A percentile compares a stretch with the other conserved stretches of the same genome.
These are phyloP conservation scores for Candida mattraensis DNA, from an alignment of 805 yeast genomes.

Conservation along the genomic window DNA sequence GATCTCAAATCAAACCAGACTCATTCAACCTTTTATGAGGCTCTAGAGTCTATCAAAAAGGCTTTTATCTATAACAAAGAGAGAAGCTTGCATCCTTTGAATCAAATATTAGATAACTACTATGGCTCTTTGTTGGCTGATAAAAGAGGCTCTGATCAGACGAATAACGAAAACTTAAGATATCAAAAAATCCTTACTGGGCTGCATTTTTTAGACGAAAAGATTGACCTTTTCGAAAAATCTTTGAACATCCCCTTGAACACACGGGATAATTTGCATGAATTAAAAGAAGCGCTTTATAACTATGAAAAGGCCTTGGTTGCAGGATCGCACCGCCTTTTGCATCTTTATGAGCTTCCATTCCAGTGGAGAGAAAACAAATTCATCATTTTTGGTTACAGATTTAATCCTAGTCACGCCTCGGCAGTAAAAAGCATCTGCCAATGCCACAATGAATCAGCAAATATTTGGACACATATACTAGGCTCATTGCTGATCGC, in stretches of 20 bases:
- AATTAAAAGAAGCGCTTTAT: conserved; percentile 38
- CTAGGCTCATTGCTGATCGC: conserved; percentile 61
- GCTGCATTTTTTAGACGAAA: conserved; percentile 40
- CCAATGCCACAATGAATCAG: conserved; percentile 78
- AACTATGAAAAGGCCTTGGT: conserved; percentile 47
- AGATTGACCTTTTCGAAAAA: conserved; percentile 39
- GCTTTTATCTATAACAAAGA: conserved; percentile 25
- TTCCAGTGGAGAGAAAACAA: conserved; percentile 92
- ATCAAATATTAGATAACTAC: conserved; percentile 31
- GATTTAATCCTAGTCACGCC: conserved; percentile 67
- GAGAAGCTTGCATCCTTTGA: conserved; percentile 28
- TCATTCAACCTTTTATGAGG: conserved; percentile 25
- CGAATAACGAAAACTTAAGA: conserved; percentile 15
- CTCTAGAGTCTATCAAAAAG: conserved; percentile 24
- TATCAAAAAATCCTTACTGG: conserved; percentile 37
- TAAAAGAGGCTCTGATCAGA: conserved; percentile 1
- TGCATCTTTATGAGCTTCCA: conserved; percentile 87
- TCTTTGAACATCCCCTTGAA: conserved; percentile 31
- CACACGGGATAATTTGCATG: conserved; percentile 29
- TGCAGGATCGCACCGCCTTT: conserved; percentile 44
- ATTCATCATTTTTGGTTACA: conserved; percentile 78
- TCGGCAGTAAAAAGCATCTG: conserved; percentile 62
- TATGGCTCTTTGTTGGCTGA: conserved; percentile 24
- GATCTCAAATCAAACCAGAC: conserved; percentile 14
- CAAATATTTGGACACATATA: conserved; percentile 92